Base-by-base conservation (phyloP, 2,329 filamentous ascomycete genomes). In the Penicillium sp. region DNA sequence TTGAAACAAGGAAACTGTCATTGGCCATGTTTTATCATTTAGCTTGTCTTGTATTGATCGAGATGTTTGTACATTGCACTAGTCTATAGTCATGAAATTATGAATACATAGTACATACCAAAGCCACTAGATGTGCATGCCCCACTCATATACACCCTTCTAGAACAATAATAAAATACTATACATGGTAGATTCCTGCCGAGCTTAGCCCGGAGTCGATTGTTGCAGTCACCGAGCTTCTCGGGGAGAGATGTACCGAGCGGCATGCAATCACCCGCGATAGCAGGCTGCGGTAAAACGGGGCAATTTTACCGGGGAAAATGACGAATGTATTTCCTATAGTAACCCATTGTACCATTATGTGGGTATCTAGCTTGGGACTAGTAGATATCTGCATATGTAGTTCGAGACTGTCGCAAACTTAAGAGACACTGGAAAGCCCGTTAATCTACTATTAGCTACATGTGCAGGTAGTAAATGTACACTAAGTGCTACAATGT, bases 91-190 rank as follows among this genome's bases (percentile, higher is more conserved):
- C 20, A 37, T 26, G 24, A 43, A 43, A 29, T 16, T 5, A 10
- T 40, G n/a, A 50, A 26, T 42, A 32, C 37, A 48, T 34, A 42
- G 26, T 22, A 38, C 14, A 42, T 50, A 50, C 48, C n/a, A 14
- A 31, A 20, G 38, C 24, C 7, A 5, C 20, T 22, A 7, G 20
- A 8, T 13, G 1, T 31, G 10, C 5, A 18, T 4, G 22, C 4
- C 22, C 16, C 40, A n/a, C 13, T 5, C 4, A 9, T 29, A 5
- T 44, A 29, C 38, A 24, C 18, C 20, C 24, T 44, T 44, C 16
- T 18, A 44, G 24, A 29, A 10, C 40, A 44, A 44, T 5, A 39
- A 20, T 13, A 42, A 71, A 11, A 31, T 31, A 13, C 10, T 31
- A 31, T 2, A 13, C 29, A 13, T 31, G 29, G 29, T 31, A 5